Conservation (phyloP, 371 early-diverging fungal genomes). For the Mucor irregularis region DNA sequence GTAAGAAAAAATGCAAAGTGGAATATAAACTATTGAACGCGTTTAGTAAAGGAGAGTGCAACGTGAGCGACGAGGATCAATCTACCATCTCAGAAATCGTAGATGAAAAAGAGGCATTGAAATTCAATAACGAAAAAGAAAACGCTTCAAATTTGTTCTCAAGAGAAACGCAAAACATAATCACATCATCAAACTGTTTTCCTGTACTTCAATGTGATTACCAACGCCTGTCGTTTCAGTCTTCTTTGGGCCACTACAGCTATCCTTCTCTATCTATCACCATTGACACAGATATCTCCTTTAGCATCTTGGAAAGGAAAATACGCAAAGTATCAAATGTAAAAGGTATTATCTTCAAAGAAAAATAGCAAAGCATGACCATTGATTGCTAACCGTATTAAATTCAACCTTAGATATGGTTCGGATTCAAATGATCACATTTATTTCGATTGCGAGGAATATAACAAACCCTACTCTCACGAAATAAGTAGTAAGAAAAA, state of each 20-base stretch:
- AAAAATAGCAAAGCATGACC: neutral
- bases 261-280: too few species aligned
- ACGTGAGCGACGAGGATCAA: neutral
- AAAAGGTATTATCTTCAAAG: slow-evolving; percentile 4
- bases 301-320: slow-evolving; percentile 2
- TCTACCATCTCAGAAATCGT: neutral
- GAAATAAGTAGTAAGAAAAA: neutral
- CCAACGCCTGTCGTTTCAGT: too few species aligned
- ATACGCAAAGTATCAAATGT: slow-evolving; percentile 1
- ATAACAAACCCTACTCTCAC: slow-evolving; percentile 3
- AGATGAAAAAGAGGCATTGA: slow-evolving; percentile 1
- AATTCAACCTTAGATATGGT: neutral
- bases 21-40: neutral
- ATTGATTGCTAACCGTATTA: too few species aligned
- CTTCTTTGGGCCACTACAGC: too few species aligned
- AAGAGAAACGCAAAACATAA: too few species aligned
- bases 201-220: too few species aligned
- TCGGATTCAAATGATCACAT: slow-evolving; percentile 2
- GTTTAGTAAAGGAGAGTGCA: neutral
- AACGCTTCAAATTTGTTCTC: neutral
- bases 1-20: neutral
- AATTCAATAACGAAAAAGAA: neutral
- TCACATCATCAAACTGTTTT: too few species aligned
- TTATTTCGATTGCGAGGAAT: slow-evolving; percentile 2
- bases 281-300: too few species aligned